phyloP scores from a whole-genome alignment of 106 monocot species.

The Chionographis japonica region DNA sequence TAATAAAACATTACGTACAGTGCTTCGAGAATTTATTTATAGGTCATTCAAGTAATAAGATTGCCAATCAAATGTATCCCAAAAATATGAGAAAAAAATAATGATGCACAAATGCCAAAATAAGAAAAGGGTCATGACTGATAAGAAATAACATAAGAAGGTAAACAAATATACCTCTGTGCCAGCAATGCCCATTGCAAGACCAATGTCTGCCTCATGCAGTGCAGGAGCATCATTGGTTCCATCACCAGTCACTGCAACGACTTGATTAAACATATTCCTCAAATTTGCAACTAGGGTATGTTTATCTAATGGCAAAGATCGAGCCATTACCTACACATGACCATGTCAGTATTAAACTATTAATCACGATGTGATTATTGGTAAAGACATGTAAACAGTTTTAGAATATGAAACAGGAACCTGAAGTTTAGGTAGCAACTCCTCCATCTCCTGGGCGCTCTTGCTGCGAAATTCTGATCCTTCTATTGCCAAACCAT shows the following conservation, averaged over 20 bases:
- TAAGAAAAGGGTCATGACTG: too few relatives aligned
- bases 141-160: too few relatives aligned
- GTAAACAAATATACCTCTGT: constrained; percentile 56
- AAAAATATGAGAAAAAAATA: too few relatives aligned
- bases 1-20: too few relatives aligned
- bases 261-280: constrained; percentile 57
- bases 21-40: too few relatives aligned
- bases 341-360: not conserved
- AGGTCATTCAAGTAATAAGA: too few relatives aligned
- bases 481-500: constrained; percentile 80
- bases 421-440: constrained; percentile 81
- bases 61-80: too few relatives aligned
- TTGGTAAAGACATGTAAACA: not conserved
- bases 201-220: constrained; percentile 84
- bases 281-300: constrained; percentile 64
- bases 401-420: not conserved
- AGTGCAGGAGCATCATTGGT: constrained; percentile 93
- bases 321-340: constrained; percentile 81
- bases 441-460: constrained; percentile 46
- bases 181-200: constrained; percentile 87
- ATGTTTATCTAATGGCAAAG: constrained; percentile 81
- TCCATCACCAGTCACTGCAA: constrained; percentile 95
- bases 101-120: too few relatives aligned
- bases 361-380: not conserved
- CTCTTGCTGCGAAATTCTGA: constrained; percentile 57